Percentiles rank a stretch among this genome's conserved stretches.
These are phyloP conservation scores for Pholiota molesta DNA, from an alignment of 768 basidiomycete genomes.

Conservation along the genomic window DNA sequence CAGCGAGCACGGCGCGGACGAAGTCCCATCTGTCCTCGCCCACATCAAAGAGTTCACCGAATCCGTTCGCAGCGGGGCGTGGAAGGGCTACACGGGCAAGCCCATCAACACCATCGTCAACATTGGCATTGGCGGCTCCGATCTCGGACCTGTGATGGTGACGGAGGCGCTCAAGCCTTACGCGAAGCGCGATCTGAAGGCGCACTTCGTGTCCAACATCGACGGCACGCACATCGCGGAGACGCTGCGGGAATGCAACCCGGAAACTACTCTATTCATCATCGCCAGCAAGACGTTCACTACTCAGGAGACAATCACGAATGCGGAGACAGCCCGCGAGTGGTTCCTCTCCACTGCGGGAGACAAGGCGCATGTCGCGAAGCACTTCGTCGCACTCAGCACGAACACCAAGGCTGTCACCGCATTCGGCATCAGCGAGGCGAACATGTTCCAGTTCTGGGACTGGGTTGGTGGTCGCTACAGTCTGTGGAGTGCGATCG, in stretches of 20 bases:
- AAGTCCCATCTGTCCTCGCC: conserved; percentile 80
- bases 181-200: conserved; percentile 83
- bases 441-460: conserved; percentile 99
- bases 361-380: conserved; percentile 92
- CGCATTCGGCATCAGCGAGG: conserved; percentile 85
- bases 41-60: conserved; percentile 94
- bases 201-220: conserved; percentile 95
- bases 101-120: conserved; percentile 93
- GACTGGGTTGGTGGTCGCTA: conserved; percentile 99
- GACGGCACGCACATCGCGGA: conserved; percentile 98
- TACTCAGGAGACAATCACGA: conserved; percentile 99
- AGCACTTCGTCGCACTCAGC: conserved; percentile 98
- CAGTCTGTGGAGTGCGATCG: conserved; percentile 98
- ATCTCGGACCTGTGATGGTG: conserved; percentile 98
- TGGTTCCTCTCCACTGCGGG: conserved; percentile 91
- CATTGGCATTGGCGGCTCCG: conserved; percentile 98
- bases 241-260: conserved; percentile 76
- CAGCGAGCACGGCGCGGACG: conserved; percentile 76
- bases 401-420: conserved; percentile 96
- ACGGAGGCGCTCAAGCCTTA: conserved; percentile 96
- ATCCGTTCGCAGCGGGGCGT: conserved; percentile 78
- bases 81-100: conserved; percentile 99
- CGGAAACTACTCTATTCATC: conserved; percentile 95
- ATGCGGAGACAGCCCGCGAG: conserved; percentile 88
- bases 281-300: conserved; percentile 99